Base-by-base conservation (phyloP, 352 stramenopile species). In the Globisporangium paroecandrum region DNA sequence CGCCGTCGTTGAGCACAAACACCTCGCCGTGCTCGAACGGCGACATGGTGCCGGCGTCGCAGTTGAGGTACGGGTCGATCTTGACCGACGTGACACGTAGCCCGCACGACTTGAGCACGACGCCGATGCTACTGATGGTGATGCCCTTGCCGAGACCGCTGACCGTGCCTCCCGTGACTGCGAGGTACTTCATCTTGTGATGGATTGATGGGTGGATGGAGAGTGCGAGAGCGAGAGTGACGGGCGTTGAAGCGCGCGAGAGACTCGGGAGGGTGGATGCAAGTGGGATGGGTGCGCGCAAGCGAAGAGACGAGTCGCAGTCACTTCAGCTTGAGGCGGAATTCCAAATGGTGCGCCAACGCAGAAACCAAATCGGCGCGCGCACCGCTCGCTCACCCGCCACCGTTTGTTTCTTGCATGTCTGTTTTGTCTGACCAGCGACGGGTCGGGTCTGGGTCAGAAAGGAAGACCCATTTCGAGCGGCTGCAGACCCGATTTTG, bases 61-160 rank as follows among this genome's bases (percentile, higher is more conserved):
- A 97, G 83, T 99, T 99, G n/a, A 99, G 86, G 84, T 99, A 99
- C 47, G 98, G 98, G 81, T 99, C 97, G 76, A 99, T 99, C 84
- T 99, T 99, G 76, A 99, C 93, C 27, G 93, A 92, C 49, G 97
- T 99, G 53, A 99, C 97, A 66, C 89, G 82, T 67, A 99, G 81
- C 6, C 96, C 94, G 79, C 94, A 93, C 61, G 95, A 89, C 75
- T 99, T 98, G 67, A 99, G 93, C 73, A 99, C 83, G 20, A 98
- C 89, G 64, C 97, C 98, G 76, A 99, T 99, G 76, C 88, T 98
- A 67, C 88, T 98, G 83, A 99, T 99, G 55, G 98, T 99, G 69
- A 99, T 98, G 67, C 98, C 98, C 76, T 99, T 99, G 67, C 98
- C 98, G 54, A 99, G 87, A n/a, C 97, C 97, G 73, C 91, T 98